Conservation (phyloP, 805 yeast species). For the Saturnispora halmiae region DNA sequence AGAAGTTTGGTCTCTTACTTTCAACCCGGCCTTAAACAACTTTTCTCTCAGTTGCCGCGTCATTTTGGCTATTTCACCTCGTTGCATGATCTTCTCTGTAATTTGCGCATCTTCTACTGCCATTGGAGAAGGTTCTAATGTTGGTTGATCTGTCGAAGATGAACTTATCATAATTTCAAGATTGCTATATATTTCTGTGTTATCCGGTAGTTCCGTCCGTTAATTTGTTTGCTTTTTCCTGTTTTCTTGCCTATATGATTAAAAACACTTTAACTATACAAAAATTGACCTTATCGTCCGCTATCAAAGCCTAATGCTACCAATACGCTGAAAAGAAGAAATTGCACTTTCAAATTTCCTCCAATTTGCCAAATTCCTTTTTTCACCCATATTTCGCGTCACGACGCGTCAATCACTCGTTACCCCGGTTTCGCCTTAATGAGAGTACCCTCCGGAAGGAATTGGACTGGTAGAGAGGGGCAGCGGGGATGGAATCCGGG, state of each 20-base stretch:
- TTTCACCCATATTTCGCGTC: too few species aligned
- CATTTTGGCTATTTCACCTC: constrained; percentile 39
- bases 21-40: constrained; percentile 34
- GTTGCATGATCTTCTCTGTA: constrained; percentile 36
- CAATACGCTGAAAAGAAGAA: not conserved
- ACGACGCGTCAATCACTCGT: not conserved
- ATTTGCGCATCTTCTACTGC: constrained; percentile 30
- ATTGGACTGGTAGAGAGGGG: constrained; percentile 3
- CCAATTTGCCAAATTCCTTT: not conserved
- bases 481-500: constrained; percentile 12
- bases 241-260: too few species aligned
- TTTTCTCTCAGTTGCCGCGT: constrained; percentile 36
- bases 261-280: too few species aligned
- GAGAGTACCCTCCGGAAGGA: constrained; percentile 7
- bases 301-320: too few species aligned
- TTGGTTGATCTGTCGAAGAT: not conserved
- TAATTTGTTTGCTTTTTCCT: not conserved
- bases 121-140: constrained; percentile 5
- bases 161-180: not conserved
- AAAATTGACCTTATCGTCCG: too few species aligned
- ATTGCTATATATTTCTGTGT: too few species aligned
- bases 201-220: not conserved
- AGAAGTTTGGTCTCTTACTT: constrained; percentile 26
- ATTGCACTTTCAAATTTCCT: not conserved
- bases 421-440: not conserved